A percentile compares a stretch with the other conserved stretches of the same genome.
Conservation (phyloP, 192 early-diverging fungal species). For the Phycomyces blakesleeanus region DNA sequence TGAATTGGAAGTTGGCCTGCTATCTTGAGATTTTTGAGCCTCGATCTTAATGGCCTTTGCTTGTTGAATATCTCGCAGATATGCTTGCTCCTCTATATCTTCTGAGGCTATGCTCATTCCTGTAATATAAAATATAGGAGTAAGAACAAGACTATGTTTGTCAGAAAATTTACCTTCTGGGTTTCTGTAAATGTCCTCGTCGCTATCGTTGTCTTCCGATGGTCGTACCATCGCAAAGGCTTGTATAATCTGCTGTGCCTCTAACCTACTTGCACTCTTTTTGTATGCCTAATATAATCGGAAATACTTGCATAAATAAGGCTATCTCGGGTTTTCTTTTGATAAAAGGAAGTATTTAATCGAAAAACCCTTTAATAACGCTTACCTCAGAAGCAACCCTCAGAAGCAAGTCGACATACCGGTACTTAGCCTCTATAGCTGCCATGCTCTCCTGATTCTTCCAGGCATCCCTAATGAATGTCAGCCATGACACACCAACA, state of each 20-base stretch:
- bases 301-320: not conserved
- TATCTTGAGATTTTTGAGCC: no score
- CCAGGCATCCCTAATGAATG: conserved; percentile 38
- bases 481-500: not conserved
- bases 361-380: no score
- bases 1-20: no score
- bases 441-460: conserved; percentile 39
- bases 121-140: not conserved
- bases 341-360: no score
- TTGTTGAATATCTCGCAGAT: conserved; percentile 28
- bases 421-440: conserved; percentile 37
- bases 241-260: conserved; percentile 33
- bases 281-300: conserved; percentile 17
- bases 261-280: conserved; percentile 9
- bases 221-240: conserved; percentile 21
- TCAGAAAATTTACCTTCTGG: not conserved
- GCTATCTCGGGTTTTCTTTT: not conserved
- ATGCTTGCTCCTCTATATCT: conserved; percentile 34
- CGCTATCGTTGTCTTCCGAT: conserved; percentile 17
- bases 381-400: conserved; percentile 27
- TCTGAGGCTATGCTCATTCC: conserved; percentile 6
- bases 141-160: not conserved
- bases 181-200: conserved; percentile 1
- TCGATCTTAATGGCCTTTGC: not conserved
- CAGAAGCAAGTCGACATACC: conserved; percentile 31